Conservation (phyloP, 192 early-diverging fungal genomes). For the Coemansia sp. region DNA sequence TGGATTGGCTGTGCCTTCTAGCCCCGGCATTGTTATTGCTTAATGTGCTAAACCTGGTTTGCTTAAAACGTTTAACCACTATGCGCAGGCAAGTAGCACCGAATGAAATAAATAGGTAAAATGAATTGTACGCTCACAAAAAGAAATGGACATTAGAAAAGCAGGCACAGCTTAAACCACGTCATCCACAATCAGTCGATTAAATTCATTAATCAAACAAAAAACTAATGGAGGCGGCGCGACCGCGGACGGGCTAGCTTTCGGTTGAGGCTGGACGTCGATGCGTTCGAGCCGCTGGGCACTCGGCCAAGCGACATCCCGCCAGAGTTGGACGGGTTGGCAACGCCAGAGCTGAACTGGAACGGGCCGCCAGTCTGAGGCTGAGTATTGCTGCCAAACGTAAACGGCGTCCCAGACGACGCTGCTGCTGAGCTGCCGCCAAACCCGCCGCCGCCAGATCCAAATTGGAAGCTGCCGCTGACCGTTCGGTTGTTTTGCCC, state of each 20-base stretch:
- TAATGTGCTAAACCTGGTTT: constrained; percentile 3
- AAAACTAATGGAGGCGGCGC: constrained; percentile 25
- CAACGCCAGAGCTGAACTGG: constrained; percentile 40
- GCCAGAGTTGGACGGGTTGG: constrained; percentile 40
- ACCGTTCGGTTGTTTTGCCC: constrained; percentile 23
- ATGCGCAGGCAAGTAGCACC: too few species aligned
- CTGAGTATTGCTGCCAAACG: constrained; percentile 43
- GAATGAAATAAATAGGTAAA: too few species aligned
- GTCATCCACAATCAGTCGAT: constrained; percentile 3
- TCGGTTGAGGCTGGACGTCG: constrained; percentile 39
- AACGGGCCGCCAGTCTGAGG: constrained; percentile 13
- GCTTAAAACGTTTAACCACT: neutral
- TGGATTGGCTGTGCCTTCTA: constrained; percentile 48
- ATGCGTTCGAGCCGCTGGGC: constrained; percentile 40
- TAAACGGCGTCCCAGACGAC: constrained; percentile 18
- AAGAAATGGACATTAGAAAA: neutral
- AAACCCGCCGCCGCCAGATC: constrained; percentile 6
- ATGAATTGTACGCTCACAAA: constrained; percentile 1
- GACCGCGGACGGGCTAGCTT: constrained; percentile 40
- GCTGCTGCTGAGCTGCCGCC: constrained; percentile 6
- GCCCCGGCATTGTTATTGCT: constrained; percentile 43
- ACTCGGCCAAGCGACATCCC: constrained; percentile 43
- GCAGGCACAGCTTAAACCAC: neutral
- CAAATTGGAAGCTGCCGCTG: constrained; percentile 32
- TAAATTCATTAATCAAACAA: constrained; percentile 7